Base-by-base conservation (phyloP, 2,329 filamentous ascomycete genomes). In the Neofusicoccum sp. region DNA sequence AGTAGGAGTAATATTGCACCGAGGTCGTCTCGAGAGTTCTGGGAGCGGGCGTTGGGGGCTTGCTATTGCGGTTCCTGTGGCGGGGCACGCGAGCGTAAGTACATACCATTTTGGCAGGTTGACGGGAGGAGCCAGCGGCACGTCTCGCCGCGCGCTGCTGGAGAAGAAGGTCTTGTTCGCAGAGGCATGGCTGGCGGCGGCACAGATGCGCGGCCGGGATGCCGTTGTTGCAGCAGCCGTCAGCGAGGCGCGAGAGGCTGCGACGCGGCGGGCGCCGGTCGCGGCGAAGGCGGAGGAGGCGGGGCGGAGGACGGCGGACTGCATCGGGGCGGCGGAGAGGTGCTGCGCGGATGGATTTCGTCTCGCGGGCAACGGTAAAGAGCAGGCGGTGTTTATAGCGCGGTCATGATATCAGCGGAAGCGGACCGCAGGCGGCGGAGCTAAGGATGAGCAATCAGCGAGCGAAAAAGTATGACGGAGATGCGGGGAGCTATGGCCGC, bases 31-130 rank as follows among this genome's bases (percentile, higher is more conserved):
- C 43, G 38, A 28, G n/a, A 34, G 31, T 28, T 24, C 14, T 7
- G 3, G 31, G 16, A 26, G 45, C 6, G 38, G 26, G 16, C 16
- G 30, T 16, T 31, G 31, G 51, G 1, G 45, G 34, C 4, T 20
- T 20, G 20, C 20, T 1, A 20, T 20, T 20, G 20, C 20, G 20
- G 20, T 20, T 20, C 20, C 20, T 20, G 20, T 20, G 20, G 20
- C 20, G 20, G 20, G 20, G 20, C 20, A 20, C 20, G 20, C 20
- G 20, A 20, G 20, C 20, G 20, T 20, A 11, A 11, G 20, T n/a
- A 24, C 5, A 59, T 70, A 76, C 75, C 75, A 77, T 76, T 75
- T 76, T 59, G 73, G 74, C 34, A 77, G 70, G 49, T 77, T 76
- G 54, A 76, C 43, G 2, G 75, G 74, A 24, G 65, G 66, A 0